phyloP scores from a whole-genome alignment of 1,139 yeast genomes.

The Yamadazyma atmosphaerica region DNA sequence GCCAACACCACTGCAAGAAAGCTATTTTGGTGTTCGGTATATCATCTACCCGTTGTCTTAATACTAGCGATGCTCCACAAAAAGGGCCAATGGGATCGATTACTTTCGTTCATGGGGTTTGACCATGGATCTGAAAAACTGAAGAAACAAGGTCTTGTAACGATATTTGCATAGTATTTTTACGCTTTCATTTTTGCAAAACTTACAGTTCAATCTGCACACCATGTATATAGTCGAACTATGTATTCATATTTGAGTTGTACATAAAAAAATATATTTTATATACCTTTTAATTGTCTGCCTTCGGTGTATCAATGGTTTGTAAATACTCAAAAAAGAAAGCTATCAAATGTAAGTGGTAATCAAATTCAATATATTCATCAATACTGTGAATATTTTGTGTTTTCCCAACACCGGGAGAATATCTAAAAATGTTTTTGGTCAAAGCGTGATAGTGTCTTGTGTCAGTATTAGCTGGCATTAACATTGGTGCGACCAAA shows the following conservation, averaged over 20 bases:
- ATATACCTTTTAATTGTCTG: constrained; percentile 1
- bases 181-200: no score
- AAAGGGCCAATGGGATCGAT: constrained; percentile 91
- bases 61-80: constrained; percentile 93
- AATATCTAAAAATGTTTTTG: constrained; percentile 68
- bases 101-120: constrained; percentile 34
- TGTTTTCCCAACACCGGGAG: constrained; percentile 35
- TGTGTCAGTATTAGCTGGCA: constrained; percentile 87
- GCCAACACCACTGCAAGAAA: constrained; percentile 76
- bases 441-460: constrained; percentile 74
- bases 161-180: not conserved
- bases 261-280: constrained; percentile 4
- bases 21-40: constrained; percentile 91
- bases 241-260: not conserved
- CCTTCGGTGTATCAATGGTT: constrained; percentile 20
- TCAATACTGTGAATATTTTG: constrained; percentile 40
- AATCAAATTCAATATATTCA: constrained; percentile 35
- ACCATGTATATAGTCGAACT: not conserved
- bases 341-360: constrained; percentile 43
- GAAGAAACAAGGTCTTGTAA: not conserved
- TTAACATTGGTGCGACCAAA: constrained; percentile 62
- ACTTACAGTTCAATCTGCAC: not conserved
- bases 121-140: not conserved
- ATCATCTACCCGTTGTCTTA: constrained; percentile 89
- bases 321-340: constrained; percentile 38